phyloP scores from a whole-genome alignment of 208 protist species.

The Angomonas desouzai region DNA sequence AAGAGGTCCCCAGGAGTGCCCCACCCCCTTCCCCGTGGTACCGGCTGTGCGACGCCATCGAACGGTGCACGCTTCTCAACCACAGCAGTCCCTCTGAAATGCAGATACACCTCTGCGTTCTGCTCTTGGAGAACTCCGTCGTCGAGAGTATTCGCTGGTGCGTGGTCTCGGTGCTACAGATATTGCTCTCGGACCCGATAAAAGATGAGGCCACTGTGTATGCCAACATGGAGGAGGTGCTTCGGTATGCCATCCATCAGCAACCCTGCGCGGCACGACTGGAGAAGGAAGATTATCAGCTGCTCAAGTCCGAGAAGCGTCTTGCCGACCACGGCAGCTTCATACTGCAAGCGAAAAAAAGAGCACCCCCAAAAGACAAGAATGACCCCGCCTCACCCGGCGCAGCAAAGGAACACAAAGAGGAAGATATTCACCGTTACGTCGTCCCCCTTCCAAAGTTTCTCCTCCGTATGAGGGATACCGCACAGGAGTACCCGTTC shows the following conservation, averaged over 20 bases:
- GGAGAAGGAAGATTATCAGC: slow-evolving; percentile 4
- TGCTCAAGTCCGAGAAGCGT: neutral
- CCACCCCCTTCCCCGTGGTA: neutral
- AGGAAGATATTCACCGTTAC: slow-evolving; percentile 9
- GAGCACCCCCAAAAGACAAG: neutral
- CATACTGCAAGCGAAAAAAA: neutral
- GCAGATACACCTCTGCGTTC: neutral
- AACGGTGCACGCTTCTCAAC: neutral
- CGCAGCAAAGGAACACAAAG: neutral
- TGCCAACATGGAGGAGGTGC: slow-evolving; percentile 8
- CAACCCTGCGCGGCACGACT: slow-evolving; percentile 10
- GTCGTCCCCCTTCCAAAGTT: slow-evolving; percentile 4
- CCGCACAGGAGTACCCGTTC: neutral
- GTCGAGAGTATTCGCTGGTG: neutral
- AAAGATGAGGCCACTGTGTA: slow-evolving; percentile 5
- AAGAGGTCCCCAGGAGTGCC: no score
- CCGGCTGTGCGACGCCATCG: neutral
- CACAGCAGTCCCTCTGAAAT: neutral
- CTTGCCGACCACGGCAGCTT: neutral
- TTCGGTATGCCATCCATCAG: slow-evolving; percentile 1
- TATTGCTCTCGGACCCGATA: neutral
- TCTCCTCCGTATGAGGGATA: neutral
- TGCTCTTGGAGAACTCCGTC: slow-evolving; percentile 2
- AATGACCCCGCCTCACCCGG: neutral
- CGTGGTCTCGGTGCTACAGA: neutral